Evolutionary conservation across 2,329 filamentous ascomycete genomes (phyloP).

Genomic region (Metarhizium humberi): DNA sequence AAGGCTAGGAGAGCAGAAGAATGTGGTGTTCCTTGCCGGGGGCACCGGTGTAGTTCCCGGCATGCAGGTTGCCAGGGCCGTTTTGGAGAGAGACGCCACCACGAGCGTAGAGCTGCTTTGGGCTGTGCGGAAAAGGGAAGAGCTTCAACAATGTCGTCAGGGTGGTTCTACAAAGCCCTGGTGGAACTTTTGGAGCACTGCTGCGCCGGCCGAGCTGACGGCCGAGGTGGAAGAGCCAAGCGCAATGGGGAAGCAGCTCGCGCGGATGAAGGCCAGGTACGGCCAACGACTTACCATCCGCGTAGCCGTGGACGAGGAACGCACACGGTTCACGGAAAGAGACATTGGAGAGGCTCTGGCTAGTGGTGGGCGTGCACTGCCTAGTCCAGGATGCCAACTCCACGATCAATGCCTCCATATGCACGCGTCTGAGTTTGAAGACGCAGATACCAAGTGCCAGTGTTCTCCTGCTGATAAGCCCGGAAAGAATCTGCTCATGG

Average conservation of each 20-base stretch:
- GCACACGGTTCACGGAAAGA: constrained; percentile 49
- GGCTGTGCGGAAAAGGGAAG: constrained; percentile 58
- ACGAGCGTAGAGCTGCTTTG: constrained; percentile 63
- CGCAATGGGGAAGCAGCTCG: constrained; percentile 52
- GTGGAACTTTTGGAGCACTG: constrained; percentile 15
- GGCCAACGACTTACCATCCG: constrained; percentile 52
- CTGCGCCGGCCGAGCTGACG: constrained; percentile 12
- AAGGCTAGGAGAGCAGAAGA: constrained; percentile 19
- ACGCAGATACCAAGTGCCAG: constrained; percentile 14
- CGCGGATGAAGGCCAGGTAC: constrained; percentile 48
- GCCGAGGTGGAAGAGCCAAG: constrained; percentile 21
- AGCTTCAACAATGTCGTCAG: constrained; percentile 27
- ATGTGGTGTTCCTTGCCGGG: constrained; percentile 78
- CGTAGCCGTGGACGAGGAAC: constrained; percentile 78
- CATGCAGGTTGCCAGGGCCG: constrained; percentile 63
- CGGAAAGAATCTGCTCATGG: constrained; percentile 60
- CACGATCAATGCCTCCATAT: constrained; percentile 22
- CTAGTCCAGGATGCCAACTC: constrained; percentile 14
- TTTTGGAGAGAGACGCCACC: constrained; percentile 33
- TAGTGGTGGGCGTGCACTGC: not conserved
- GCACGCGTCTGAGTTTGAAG: constrained; percentile 21
- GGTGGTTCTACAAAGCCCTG: constrained; percentile 9
- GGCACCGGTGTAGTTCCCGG: constrained; percentile 90
- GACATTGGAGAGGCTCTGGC: constrained; percentile 32
- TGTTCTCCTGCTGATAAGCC: constrained; percentile 17